A percentile compares a stretch with the other conserved stretches of the same genome.
phyloP scores from a whole-genome alignment of 2,329 filamentous ascomycete species.

The Exophiala mesophila region DNA sequence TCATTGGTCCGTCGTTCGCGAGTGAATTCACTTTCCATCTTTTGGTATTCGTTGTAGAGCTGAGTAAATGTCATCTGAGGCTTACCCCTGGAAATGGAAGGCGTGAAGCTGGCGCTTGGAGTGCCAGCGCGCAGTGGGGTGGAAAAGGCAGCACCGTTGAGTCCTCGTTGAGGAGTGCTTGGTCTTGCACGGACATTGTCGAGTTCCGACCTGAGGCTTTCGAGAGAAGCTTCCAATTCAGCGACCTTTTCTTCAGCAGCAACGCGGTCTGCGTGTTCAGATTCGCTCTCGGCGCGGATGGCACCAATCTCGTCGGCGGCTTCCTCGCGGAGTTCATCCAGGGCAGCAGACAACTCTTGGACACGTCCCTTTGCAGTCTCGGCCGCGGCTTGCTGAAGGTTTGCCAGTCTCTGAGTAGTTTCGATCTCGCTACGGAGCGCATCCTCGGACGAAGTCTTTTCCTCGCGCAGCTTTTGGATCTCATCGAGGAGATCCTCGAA shows the following conservation, averaged over 20 bases:
- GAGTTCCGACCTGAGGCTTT: constrained; percentile 54
- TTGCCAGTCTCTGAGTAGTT: constrained; percentile 71
- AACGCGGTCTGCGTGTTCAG: constrained; percentile 56
- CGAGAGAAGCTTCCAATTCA: constrained; percentile 60
- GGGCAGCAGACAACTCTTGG: constrained; percentile 51
- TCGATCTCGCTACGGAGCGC: constrained; percentile 83
- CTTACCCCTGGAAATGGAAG: constrained; percentile 47
- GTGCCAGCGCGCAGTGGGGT: constrained; percentile 50
- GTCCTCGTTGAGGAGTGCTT: constrained; percentile 49
- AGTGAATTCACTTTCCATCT: constrained; percentile 63
- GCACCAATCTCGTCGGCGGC: constrained; percentile 56
- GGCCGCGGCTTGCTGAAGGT: constrained; percentile 59
- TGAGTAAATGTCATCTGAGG: constrained; percentile 61
- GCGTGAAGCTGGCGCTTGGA: constrained; percentile 47
- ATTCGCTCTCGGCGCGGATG: constrained; percentile 50
- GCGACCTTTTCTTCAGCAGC: constrained; percentile 58
- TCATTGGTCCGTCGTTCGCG: constrained; percentile 69
- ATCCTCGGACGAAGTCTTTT: constrained; percentile 75
- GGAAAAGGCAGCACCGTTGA: constrained; percentile 45
- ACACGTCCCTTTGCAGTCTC: constrained; percentile 56
- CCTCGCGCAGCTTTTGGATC: constrained; percentile 80
- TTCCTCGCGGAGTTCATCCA: constrained; percentile 58
- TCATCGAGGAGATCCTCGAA: constrained; percentile 76
- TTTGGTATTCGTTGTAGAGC: constrained; percentile 58
- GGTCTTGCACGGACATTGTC: constrained; percentile 42